These are phyloP conservation scores for Capsicum baccatum DNA, from an alignment of 257 asterid species.

Conservation along the genomic window DNA sequence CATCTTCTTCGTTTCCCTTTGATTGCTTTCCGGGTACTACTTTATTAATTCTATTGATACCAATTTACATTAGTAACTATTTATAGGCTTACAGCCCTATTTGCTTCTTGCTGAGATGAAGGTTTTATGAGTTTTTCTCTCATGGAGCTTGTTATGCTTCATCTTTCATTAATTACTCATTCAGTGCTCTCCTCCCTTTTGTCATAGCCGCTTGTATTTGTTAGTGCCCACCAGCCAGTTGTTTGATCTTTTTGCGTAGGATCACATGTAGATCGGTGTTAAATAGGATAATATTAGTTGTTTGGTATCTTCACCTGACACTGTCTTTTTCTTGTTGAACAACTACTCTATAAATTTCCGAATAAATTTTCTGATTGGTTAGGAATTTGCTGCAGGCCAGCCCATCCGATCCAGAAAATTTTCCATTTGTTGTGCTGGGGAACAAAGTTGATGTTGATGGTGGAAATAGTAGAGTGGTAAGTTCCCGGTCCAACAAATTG, in stretches of 20 bases:
- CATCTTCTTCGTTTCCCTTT: not conserved
- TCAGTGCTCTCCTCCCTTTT: conserved; percentile 1
- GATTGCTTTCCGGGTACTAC: conserved; percentile 57
- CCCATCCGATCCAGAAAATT: conserved; percentile 96
- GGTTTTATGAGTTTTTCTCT: not conserved
- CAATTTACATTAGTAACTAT: not conserved
- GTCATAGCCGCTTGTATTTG: not conserved
- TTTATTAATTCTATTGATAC: not conserved
- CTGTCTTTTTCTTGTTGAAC: not conserved
- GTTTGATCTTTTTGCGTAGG: not conserved
- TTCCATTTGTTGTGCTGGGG: conserved; percentile 97
- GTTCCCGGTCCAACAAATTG: conserved; percentile 25
- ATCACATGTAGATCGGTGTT: not conserved
- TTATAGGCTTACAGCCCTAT: not conserved
- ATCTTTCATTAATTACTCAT: not conserved
- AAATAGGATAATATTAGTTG: not conserved
- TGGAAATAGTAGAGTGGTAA: conserved; percentile 96
- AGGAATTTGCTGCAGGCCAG: conserved; percentile 73
- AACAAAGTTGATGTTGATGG: conserved; percentile 97
- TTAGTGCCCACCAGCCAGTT: not conserved
- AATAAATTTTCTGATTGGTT: not conserved
- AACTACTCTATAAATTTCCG: not conserved
- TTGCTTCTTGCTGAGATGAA: conserved; percentile 20
- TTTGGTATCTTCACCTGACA: not conserved
- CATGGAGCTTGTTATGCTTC: conserved; percentile 17